phyloP scores from a whole-genome alignment of 1,139 yeast species.

The Saccharomyces hybrid region DNA sequence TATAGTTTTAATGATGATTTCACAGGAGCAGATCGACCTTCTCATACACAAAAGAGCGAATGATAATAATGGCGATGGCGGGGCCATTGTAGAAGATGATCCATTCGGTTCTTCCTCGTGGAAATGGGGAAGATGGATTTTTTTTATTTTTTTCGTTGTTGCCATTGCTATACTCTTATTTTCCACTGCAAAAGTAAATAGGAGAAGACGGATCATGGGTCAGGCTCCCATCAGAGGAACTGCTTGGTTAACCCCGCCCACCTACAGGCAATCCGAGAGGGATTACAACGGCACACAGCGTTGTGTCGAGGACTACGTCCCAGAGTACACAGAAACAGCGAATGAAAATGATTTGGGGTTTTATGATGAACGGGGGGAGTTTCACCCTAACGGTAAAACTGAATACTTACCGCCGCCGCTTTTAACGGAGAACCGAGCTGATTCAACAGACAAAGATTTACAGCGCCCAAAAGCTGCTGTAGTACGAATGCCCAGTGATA shows the following conservation, averaged over 20 bases:
- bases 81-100: constrained; percentile 5
- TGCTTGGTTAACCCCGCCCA: constrained; percentile 87
- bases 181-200: constrained; percentile 49
- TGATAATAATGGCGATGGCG: constrained; percentile 1
- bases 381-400: constrained; percentile 31
- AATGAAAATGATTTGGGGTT: constrained; percentile 71
- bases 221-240: constrained; percentile 72
- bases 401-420: constrained; percentile 24
- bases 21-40: neutral
- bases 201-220: constrained; percentile 53
- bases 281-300: constrained; percentile 43
- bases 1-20: neutral
- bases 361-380: constrained; percentile 62
- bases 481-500: constrained; percentile 6
- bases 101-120: constrained; percentile 16
- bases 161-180: constrained; percentile 38
- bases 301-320: constrained; percentile 44
- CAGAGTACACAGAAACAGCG: constrained; percentile 57
- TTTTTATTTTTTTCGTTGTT: constrained; percentile 40
- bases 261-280: constrained; percentile 66
- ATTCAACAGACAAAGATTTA: constrained; percentile 4
- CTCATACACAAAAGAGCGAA: neutral
- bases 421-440: constrained; percentile 7
- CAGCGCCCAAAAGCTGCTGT: constrained; percentile 13
- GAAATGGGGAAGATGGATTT: constrained; percentile 41